Base-by-base conservation (phyloP, 129 eudicot genomes). In the Flaveria ramosissima region DNA sequence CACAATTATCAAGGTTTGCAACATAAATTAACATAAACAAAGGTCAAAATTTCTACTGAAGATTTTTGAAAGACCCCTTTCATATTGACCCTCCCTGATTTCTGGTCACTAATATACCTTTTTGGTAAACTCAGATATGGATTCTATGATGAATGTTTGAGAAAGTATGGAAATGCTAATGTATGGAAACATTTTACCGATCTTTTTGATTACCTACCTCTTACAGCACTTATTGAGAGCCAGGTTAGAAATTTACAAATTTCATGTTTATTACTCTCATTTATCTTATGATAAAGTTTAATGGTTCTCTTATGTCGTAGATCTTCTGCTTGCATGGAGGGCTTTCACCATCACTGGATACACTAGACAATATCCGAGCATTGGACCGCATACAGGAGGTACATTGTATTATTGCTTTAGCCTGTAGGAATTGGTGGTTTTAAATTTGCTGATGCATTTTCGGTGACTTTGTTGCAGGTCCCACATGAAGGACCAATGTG, bases 401-500 rank as follows among this genome's bases (percentile, higher is more conserved):
- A 77, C 15, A 20, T 65, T 17, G 30, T 30, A 48, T 51, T n/a
- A n/a, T 65, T 51, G 24, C 57, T 30, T 53, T 21, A n/a, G 10
- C 43, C 27, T 51, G 50, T 23, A 66, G 71, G n/a, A 66, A 4
- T 50, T 17, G 48, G 1, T 66, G 27, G 4, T 9, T 41, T 66
- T 64, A 2, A 15, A 0, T 14, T 56, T 57, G 45, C 8, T 45
- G 45, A 59, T 45, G 48, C 51, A 3, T 52, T 26, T 59, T 70
- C 1, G 20, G 20, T 27, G 46, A 63, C 9, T 32, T 57, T 4
- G 59, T 10, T 23, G 64, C 53, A 92, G 97, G 97, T 92, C 46
- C 97, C 97, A 43, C 97, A 92, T 57, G 96, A 89, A 89, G 97
- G 97, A 64, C 97, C 97, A 16, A 92, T 89, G 97, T 92, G 97